Conservation (phyloP, 2,329 filamentous ascomycete genomes). For the Colletotrichum acutatum region DNA sequence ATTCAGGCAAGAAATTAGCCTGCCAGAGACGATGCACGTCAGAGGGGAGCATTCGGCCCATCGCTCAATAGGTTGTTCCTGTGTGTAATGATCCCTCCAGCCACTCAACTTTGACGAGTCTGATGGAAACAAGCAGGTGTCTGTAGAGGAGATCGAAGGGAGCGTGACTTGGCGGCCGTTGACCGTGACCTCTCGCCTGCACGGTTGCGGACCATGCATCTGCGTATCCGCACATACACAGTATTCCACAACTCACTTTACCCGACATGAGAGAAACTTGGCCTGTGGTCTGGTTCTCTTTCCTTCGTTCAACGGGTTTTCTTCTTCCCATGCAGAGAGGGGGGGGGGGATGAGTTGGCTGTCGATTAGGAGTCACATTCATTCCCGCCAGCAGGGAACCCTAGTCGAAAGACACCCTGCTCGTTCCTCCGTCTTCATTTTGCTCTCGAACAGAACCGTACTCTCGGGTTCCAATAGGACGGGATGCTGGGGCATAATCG, state of each 20-base stretch:
- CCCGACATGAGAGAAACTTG: conserved; percentile 27
- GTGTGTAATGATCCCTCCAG: not conserved
- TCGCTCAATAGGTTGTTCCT: conserved; percentile 6
- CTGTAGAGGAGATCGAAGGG: not conserved
- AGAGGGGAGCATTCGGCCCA: conserved; percentile 22
- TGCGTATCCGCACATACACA: not conserved
- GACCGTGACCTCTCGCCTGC: conserved; percentile 2
- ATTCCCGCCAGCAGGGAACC: conserved; percentile 24
- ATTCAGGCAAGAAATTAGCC: conserved; percentile 18
- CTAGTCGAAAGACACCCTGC: conserved; percentile 19
- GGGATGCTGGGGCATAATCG: conserved; percentile 26
- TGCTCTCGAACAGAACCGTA: conserved; percentile 29
- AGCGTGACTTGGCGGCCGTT: conserved; percentile 6
- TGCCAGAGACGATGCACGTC: conserved; percentile 29
- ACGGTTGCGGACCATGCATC: conserved; percentile 12
- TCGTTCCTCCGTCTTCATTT: conserved; percentile 31
- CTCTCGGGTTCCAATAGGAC: conserved; percentile 30
- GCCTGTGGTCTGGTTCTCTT: conserved; percentile 10
- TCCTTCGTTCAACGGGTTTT: not conserved
- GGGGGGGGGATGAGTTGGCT: conserved; percentile 33
- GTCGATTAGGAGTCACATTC: conserved; percentile 33
- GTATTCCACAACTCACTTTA: conserved; percentile 14
- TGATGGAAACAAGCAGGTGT: not conserved
- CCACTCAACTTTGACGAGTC: not conserved
- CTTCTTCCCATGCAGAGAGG: conserved; percentile 24